Evolutionary conservation across 1,284 basidiomycete genomes (phyloP).

Genomic region (Anthracocystis setariae): DNA sequence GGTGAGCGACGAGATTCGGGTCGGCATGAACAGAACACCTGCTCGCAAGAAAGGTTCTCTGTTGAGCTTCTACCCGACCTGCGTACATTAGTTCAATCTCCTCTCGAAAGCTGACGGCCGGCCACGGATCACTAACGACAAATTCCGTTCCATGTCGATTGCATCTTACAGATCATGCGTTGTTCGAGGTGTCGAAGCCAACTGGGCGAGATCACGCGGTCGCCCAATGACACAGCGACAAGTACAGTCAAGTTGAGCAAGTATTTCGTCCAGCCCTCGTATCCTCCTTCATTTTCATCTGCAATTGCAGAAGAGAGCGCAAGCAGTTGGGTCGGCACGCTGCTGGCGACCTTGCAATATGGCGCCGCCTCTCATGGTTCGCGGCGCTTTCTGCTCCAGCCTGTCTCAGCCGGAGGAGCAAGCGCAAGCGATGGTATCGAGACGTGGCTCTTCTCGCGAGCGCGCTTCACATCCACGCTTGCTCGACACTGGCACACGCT

Average conservation of each 20-base stretch:
- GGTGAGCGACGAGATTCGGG: constrained; percentile 1
- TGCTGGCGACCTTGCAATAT: constrained; percentile 15
- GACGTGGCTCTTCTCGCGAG: constrained; percentile 29
- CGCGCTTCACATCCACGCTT: constrained; percentile 22
- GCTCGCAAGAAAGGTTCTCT: constrained; percentile 25
- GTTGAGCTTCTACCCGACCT: constrained; percentile 27
- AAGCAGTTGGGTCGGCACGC: constrained; percentile 3
- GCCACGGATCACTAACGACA: background rate
- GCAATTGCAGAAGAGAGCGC: background rate
- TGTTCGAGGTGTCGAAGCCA: constrained; percentile 7
- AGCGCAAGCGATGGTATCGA: constrained; percentile 3
- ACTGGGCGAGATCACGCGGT: constrained; percentile 5
- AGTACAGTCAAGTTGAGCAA: constrained; percentile 22
- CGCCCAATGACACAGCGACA: background rate
- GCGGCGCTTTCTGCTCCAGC: constrained; percentile 16
- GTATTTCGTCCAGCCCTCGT: constrained; percentile 6
- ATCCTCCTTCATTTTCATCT: background rate
- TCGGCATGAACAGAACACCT: constrained; percentile 43
- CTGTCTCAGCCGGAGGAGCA: background rate
- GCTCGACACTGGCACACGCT: constrained; percentile 1
- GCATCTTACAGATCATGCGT: constrained; percentile 1
- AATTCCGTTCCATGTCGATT: background rate
- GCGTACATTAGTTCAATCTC: constrained; percentile 14
- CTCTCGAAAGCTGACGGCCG: no score
- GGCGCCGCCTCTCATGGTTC: constrained; percentile 25